Evolutionary conservation across 2,329 filamentous ascomycete species (phyloP), one percentile per base, ranked within the genome.

Genomic region (Ophiognomonia clavigignenti-juglandacearum): DNA sequence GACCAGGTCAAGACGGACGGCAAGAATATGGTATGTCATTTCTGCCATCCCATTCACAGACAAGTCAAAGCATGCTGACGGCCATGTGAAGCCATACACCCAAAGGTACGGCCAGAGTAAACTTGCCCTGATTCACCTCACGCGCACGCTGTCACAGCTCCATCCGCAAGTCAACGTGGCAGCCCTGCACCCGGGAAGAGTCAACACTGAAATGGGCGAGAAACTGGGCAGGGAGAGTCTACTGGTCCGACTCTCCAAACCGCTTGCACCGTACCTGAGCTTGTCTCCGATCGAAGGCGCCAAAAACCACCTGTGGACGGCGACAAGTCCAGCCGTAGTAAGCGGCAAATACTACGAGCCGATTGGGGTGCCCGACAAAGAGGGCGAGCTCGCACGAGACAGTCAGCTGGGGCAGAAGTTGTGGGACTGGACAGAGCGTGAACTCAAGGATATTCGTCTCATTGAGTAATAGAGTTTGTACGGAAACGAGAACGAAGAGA

Each of bases 81-180:
- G 7, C 13, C 13, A 22, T 27, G 5, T 4, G 10, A 36, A 45
- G 43, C 62, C 63, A 22, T 51, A 58, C 8, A 68, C 64, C 59
- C 49, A 51, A 5, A 62, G 69, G 11, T 77, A 78, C 52, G 70
- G 65, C 0, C 68, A 73, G 51, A 67, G 63, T 39, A 77, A 77
- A 53, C 57, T 76, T 3, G 74, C 74, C 0, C 70, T 74, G 50
- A 54, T 75, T 4, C 59, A 74, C 3, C 72, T 68, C 54, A 61
- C 67, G 3, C 56, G 58, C 8, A 63, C 69, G 41, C 55, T 77
- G 4, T 64, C 69, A 1, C 53, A 57, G 27, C 62, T 59, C 10
- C 65, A 72, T 41, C 63, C 68, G 0, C 50, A 56, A 7, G 60
- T 73, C 19, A 62, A 58, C 1, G 55, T 57, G 7, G 59, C 69